Evolutionary conservation across 208 protist species (phyloP), one percentile per base, ranked within the genome.

Genomic region (Blechomonas ayalai): DNA sequence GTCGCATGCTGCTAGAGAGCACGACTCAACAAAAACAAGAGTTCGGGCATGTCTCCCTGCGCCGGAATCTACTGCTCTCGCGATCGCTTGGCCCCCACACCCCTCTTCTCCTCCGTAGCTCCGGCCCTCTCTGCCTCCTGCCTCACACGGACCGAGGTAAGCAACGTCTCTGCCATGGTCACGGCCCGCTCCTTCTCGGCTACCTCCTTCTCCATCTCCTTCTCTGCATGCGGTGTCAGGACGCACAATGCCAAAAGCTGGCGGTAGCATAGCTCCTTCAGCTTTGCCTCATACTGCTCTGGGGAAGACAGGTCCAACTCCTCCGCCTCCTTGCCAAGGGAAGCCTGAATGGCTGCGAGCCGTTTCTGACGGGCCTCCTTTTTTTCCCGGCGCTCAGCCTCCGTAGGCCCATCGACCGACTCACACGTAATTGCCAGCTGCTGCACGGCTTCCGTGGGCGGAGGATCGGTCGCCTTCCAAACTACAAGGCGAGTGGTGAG

Each of bases 391-490:
- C 51, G 42, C 48, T 49, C 60, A 33, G 25, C 59, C 13, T 50
- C 26, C 1, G 27, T 27, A 29, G 22, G 29, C 9, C 6, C 40
- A 5, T 52, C 33, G 6, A 10, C 40, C n/a, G 19, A 20, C 5
- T 43, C 39, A 15, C 18, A 40, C 9, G 50, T 47, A 44, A 92
- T 87, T 10, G 79, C 58, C 5, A 89, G 52, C 57, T 88, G 78
- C 40, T 80, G 72, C n/a, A 46, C 48, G 9, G 72, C 73, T 43
- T 64, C 69, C 8, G 55, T 39, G 2, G 80, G 84, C 18, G 80
- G 77, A 2, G 78, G 43, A 24, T 92, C 71, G 1, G 54, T 82
- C n/a, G 81, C 85, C 24, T 64, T 67, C 81, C 85, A 93, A 10
- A 93, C 57, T 6, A 73, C 50, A 0, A 93, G 48, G 26, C 69